Evolutionary conservation across 2,329 filamentous ascomycete species (phyloP).

Genomic region (Talaromyces marneffei): DNA sequence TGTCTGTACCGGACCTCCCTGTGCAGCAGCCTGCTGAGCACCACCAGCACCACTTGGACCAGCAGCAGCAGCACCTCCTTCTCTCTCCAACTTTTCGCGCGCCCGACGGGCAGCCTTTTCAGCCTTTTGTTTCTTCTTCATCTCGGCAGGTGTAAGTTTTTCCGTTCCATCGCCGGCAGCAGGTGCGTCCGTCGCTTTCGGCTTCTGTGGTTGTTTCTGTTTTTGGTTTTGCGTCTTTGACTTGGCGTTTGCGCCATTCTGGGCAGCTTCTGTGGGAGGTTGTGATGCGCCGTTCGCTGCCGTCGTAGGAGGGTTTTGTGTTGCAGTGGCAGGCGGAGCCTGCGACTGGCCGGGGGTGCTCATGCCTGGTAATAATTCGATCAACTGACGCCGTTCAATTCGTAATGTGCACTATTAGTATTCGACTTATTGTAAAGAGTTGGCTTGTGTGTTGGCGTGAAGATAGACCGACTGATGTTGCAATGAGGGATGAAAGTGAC

Average conservation of each 20-base stretch:
- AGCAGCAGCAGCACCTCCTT: constrained; percentile 31
- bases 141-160: constrained; percentile 54
- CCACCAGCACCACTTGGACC: not conserved
- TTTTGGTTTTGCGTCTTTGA: constrained; percentile 1
- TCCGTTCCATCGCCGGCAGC: constrained; percentile 24
- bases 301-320: constrained; percentile 1
- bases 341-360: constrained; percentile 6
- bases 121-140: constrained; percentile 84
- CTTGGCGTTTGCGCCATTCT: not conserved
- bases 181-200: constrained; percentile 11
- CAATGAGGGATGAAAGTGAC: constrained; percentile 5
- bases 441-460: not conserved
- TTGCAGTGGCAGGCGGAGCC: constrained; percentile 4
- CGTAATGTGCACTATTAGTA: not conserved
- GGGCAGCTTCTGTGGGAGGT: not conserved
- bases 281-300: constrained; percentile 6
- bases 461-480: not conserved
- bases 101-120: constrained; percentile 85
- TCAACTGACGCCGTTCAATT: not conserved
- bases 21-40: constrained; percentile 19
- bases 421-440: not conserved
- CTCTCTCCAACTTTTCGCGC: constrained; percentile 55
- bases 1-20: constrained; percentile 15
- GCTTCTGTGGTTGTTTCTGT: constrained; percentile 15
- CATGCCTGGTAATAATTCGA: constrained; percentile 6